Percentiles rank a stretch among this genome's conserved stretches.
These are phyloP conservation scores for Penicillium sp. DNA, from an alignment of 2,329 filamentous ascomycete genomes.

Conservation along the genomic window DNA sequence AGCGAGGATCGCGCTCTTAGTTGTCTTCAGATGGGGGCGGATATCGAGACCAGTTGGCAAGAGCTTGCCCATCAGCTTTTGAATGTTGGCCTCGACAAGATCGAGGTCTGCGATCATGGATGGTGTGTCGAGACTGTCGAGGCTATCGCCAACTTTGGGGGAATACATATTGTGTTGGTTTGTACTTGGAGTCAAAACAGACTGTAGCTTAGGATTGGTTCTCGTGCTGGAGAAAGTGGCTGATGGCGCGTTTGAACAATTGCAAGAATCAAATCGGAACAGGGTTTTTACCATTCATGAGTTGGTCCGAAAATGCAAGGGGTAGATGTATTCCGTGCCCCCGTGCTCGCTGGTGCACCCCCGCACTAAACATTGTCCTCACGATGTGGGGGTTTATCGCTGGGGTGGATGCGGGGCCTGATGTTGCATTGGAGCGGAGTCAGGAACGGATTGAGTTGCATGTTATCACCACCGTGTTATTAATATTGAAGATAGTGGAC, in stretches of 20 bases:
- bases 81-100: constrained; percentile 53
- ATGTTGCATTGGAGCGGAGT: neutral
- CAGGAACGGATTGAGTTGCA: neutral
- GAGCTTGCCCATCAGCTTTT: constrained; percentile 48
- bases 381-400: neutral
- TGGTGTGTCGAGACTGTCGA: constrained; percentile 53
- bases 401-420: neutral
- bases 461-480: no score
- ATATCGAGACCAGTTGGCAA: constrained; percentile 49
- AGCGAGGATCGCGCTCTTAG: constrained; percentile 51
- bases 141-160: constrained; percentile 45
- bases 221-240: neutral
- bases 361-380: neutral
- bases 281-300: neutral
- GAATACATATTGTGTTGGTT: constrained; percentile 34
- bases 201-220: neutral
- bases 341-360: neutral
- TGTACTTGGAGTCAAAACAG: neutral
- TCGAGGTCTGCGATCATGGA: constrained; percentile 57
- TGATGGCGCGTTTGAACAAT: neutral
- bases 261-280: neutral
- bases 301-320: neutral
- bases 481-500: no score
- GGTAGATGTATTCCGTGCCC: neutral
- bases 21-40: constrained; percentile 56